phyloP scores from a whole-genome alignment of 768 basidiomycete species.

The Tephrocybe sp. region DNA sequence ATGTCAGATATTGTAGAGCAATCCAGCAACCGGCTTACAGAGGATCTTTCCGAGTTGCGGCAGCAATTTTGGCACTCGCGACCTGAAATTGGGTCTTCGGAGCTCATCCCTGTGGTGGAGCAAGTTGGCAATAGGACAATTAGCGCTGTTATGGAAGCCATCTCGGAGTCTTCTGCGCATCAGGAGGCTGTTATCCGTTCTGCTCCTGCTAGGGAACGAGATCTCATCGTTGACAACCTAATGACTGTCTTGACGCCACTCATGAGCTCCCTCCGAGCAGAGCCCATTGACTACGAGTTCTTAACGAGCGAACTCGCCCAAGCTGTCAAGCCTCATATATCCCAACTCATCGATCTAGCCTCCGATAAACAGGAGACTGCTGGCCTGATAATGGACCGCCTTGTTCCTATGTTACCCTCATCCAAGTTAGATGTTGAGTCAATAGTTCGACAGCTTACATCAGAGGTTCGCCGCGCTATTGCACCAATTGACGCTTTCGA shows the following conservation, averaged over 20 bases:
- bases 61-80: conserved; percentile 35
- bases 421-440: conserved; percentile 48
- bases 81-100: conserved; percentile 22
- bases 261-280: conserved; percentile 57
- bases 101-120: conserved; percentile 49
- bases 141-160: conserved; percentile 56
- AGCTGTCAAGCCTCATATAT: conserved; percentile 86
- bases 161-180: conserved; percentile 53
- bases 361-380: conserved; percentile 90
- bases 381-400: conserved; percentile 69
- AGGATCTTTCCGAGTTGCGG: conserved; percentile 53
- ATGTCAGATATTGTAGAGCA: conserved; percentile 69
- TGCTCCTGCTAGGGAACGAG: conserved; percentile 50
- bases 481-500: conserved; percentile 80
- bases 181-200: conserved; percentile 50
- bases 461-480: conserved; percentile 69
- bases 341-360: conserved; percentile 84
- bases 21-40: conserved; percentile 60
- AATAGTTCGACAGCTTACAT: conserved; percentile 55
- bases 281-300: conserved; percentile 74
- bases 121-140: conserved; percentile 55
- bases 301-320: conserved; percentile 74
- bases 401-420: conserved; percentile 62
- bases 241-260: conserved; percentile 56
- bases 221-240: conserved; percentile 60